Base-by-base conservation (phyloP, 805 yeast genomes). In the Lachancea lanzarotensis region DNA sequence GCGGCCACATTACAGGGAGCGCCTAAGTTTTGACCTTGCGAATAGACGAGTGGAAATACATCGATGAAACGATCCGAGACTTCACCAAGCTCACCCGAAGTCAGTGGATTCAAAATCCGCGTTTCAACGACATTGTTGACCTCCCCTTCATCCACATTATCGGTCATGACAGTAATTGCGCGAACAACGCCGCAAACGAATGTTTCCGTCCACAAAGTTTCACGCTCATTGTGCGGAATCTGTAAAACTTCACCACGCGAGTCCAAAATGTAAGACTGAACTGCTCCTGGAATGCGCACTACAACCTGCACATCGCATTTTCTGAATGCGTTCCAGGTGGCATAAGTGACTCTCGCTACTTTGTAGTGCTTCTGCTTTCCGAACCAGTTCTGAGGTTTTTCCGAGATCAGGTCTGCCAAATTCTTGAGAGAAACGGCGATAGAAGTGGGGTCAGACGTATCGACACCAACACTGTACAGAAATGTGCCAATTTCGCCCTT, bases 21-120 rank as follows among this genome's bases (percentile, higher is more conserved):
- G 19, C 69, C 69, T 17, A 63, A 43, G 29, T 54, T 43, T 17
- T 54, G 47, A 35, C 67, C 66, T 16, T 54, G 54, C 36, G 57
- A 57, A 51, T 63, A 62, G 4, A 63, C 61, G 25, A 59, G 18
- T 8, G 65, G 66, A 45, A 63, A 63, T 20, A 59, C 45, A 10
- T 55, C 47, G 30, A 65, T 63, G 27, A 63, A 65, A 20, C 52
- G 52, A 17, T 63, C 62, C 2, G 64, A 51, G 2, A 59, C 58
- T 29, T 52, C 52, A 44, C 57, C 67, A 15, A 65, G 46, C 41
- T 64, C 59, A 22, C 67, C 66, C 2, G 66, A 52, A 3, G 56
- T 52, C 34, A 93, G 75, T 3, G 97, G 97, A 55, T 88, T 84
- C 45, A 87, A 72, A 47, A 83, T 79, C 52, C 96, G 76, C 32